A percentile compares a stretch with the other conserved stretches of the same genome.
These are phyloP conservation scores for Salisapilia sapeloensis DNA, from an alignment of 352 stramenopile species.

Conservation along the genomic window DNA sequence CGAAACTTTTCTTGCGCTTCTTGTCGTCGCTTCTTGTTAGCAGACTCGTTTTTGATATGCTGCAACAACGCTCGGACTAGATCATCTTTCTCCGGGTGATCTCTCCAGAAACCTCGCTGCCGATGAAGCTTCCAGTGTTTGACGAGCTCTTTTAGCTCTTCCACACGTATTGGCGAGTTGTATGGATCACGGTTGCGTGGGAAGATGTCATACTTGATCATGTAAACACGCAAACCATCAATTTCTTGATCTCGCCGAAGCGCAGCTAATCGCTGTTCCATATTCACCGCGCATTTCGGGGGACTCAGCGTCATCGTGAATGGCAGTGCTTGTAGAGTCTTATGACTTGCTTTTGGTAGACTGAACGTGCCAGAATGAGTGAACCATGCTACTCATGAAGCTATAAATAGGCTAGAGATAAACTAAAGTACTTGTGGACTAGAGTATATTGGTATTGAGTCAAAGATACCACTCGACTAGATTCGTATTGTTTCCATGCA, in stretches of 20 bases:
- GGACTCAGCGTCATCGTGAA: constrained; percentile 54
- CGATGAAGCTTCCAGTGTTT: constrained; percentile 84
- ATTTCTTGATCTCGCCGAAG: constrained; percentile 73
- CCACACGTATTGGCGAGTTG: constrained; percentile 73
- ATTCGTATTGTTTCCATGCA: no score
- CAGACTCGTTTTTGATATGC: constrained; percentile 63
- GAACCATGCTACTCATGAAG: no score
- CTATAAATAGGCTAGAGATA: no score
- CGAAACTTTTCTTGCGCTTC: constrained; percentile 71
- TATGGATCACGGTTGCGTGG: constrained; percentile 63
- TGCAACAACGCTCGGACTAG: constrained; percentile 74
- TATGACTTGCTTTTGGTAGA: no score
- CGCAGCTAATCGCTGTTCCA: constrained; percentile 67
- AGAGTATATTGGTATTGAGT: no score
- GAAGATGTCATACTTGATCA: constrained; percentile 82
- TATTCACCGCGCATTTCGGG: constrained; percentile 72
- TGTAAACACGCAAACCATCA: constrained; percentile 56
- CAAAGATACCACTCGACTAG: no score
- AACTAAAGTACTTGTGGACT: no score
- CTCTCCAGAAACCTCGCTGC: constrained; percentile 80
- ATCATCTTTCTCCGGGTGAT: constrained; percentile 82
- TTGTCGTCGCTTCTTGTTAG: constrained; percentile 63
- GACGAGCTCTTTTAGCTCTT: constrained; percentile 85
- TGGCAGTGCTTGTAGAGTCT: no score
- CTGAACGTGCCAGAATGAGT: no score